These are phyloP conservation scores for Rhododendron vialii DNA, from an alignment of 148 eudicot genomes.

Conservation along the genomic window DNA sequence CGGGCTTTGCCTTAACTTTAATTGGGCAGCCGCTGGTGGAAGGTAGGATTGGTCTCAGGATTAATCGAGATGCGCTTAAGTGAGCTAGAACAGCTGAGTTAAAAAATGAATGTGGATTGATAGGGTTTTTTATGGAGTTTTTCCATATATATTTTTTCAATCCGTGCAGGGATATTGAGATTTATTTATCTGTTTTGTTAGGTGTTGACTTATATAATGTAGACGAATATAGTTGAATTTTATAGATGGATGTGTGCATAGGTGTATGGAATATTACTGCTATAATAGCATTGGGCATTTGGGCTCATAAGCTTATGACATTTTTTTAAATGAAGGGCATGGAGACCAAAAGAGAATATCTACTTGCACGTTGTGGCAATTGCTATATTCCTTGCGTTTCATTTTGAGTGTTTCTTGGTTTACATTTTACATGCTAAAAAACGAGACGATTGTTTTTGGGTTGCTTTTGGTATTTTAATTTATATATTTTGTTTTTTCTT, in stretches of 20 bases:
- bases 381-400: not conserved
- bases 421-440: not conserved
- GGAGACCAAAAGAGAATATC: not conserved
- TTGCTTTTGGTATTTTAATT: conserved; percentile 2
- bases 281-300: too few species aligned
- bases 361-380: not conserved
- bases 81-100: too few species aligned
- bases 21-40: not conserved
- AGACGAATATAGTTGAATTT: not conserved
- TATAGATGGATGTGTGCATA: not conserved
- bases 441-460: not conserved
- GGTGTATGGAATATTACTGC: not conserved
- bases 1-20: not conserved
- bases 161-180: not conserved
- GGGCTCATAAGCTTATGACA: not conserved
- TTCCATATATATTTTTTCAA: not conserved
- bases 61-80: not conserved
- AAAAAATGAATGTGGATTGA: not conserved
- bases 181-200: not conserved
- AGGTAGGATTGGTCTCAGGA: not conserved
- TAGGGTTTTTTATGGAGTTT: not conserved
- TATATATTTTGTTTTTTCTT: conserved; percentile 3
- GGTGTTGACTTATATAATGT: not conserved
- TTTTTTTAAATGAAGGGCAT: not conserved
- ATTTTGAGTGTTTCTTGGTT: not conserved